Conservation (phyloP, 2,329 filamentous ascomycete genomes). For the Colletotrichum paranaense region DNA sequence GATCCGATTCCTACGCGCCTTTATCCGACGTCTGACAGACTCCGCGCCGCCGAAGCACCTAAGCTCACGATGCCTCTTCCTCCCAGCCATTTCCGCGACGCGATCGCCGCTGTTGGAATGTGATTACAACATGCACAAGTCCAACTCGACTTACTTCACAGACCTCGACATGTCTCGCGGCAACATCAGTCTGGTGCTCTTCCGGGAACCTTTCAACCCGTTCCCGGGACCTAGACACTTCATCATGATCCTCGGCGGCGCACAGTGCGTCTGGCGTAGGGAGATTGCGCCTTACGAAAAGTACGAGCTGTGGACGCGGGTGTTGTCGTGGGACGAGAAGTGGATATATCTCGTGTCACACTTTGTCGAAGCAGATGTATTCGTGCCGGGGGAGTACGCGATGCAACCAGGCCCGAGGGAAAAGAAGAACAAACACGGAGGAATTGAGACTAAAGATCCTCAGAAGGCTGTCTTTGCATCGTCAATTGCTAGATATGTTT, state of each 20-base stretch:
- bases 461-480: slow-evolving; percentile 76
- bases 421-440: neutral
- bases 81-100: slow-evolving; percentile 66
- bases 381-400: slow-evolving; percentile 64
- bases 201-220: slow-evolving; percentile 50
- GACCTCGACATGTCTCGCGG: slow-evolving; percentile 87
- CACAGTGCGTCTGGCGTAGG: slow-evolving; percentile 17
- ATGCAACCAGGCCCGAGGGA: slow-evolving; percentile 30
- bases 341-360: slow-evolving; percentile 83
- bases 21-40: slow-evolving; percentile 43
- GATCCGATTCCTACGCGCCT: slow-evolving; percentile 47
- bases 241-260: slow-evolving; percentile 58
- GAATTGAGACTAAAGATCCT: slow-evolving; percentile 48
- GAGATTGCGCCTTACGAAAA: slow-evolving; percentile 30
- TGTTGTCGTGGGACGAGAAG: slow-evolving; percentile 76
- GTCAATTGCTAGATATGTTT: slow-evolving; percentile 82
- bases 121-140: slow-evolving; percentile 88
- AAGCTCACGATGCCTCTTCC: slow-evolving; percentile 46
- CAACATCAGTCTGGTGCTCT: slow-evolving; percentile 78
- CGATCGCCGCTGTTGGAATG: slow-evolving; percentile 79
- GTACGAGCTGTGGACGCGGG: slow-evolving; percentile 32
- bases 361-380: slow-evolving; percentile 73
- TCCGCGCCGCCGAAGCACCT: slow-evolving; percentile 39
- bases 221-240: slow-evolving; percentile 63
- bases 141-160: slow-evolving; percentile 87